A percentile compares a stretch with the other conserved stretches of the same genome.
Conservation (phyloP, 2,329 filamentous ascomycete genomes). For the Elsinoe arachidis region DNA sequence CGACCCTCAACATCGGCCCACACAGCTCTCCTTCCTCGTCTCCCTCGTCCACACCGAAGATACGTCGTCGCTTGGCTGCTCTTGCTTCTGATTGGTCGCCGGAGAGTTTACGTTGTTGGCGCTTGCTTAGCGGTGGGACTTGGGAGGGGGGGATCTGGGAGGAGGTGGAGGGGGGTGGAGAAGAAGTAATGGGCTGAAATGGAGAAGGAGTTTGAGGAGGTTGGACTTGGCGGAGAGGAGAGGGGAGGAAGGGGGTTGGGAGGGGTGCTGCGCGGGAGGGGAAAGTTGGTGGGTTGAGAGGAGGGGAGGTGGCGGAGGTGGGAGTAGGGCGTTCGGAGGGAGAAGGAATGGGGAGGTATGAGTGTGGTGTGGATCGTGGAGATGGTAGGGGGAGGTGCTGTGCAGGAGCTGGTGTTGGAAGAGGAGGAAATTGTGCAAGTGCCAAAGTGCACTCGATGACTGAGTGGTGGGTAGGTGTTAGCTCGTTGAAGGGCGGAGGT, state of each 20-base stretch:
- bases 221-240: not conserved
- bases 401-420: too few species aligned
- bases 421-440: too few species aligned
- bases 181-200: not conserved
- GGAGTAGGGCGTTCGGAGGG: too few species aligned
- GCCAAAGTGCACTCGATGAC: too few species aligned
- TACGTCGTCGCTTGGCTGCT: slow-evolving; percentile 28
- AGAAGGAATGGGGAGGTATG: too few species aligned
- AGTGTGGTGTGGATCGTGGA: too few species aligned
- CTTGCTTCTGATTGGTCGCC: not conserved
- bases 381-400: too few species aligned
- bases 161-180: not conserved
- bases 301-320: too few species aligned
- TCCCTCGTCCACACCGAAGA: slow-evolving; percentile 34
- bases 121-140: not conserved
- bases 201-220: not conserved
- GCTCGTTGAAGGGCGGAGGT: too few species aligned
- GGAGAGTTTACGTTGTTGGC: not conserved
- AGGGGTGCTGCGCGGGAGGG: not conserved
- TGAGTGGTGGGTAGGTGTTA: too few species aligned
- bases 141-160: not conserved
- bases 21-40: slow-evolving; percentile 34
- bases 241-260: not conserved
- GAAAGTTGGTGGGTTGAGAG: too few species aligned
- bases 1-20: slow-evolving; percentile 37